Percentiles rank a stretch among this genome's conserved stretches.
phyloP scores from a whole-genome alignment of 2,329 filamentous ascomycete species.

The Venturia aucupariae region DNA sequence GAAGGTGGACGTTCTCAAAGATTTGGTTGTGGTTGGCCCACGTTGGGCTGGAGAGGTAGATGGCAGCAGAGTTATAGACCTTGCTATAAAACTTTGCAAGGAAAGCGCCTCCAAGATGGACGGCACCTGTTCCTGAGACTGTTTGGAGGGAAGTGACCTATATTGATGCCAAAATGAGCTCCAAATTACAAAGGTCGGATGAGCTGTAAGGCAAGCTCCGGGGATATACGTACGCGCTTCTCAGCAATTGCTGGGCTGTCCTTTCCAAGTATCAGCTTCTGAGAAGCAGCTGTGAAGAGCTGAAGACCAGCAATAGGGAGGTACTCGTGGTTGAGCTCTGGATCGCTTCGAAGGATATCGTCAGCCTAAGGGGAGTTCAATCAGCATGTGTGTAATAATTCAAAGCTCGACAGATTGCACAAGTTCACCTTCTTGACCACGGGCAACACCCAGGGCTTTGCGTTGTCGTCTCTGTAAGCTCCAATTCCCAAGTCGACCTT shows the following conservation, averaged over 20 bases:
- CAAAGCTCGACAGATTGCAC: background rate
- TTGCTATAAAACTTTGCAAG: constrained; percentile 77
- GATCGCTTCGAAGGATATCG: constrained; percentile 77
- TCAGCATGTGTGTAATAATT: background rate
- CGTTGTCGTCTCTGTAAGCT: constrained; percentile 88
- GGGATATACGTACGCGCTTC: constrained; percentile 51
- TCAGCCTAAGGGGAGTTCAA: constrained; percentile 57
- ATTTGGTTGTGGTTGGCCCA: constrained; percentile 99
- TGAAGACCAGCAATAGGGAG: constrained; percentile 86
- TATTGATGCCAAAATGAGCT: constrained; percentile 14
- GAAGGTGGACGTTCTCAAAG: constrained; percentile 79
- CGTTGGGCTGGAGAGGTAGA: constrained; percentile 91
- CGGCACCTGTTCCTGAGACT: constrained; percentile 92
- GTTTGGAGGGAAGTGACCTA: constrained; percentile 73
- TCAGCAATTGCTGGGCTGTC: constrained; percentile 76
- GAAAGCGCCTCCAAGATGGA: constrained; percentile 90
- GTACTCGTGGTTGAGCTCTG: constrained; percentile 94
- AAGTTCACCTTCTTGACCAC: constrained; percentile 81
- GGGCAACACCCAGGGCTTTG: constrained; percentile 93
- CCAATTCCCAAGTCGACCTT: constrained; percentile 96
- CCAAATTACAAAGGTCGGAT: background rate
- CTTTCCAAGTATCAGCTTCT: constrained; percentile 75
- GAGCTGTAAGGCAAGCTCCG: constrained; percentile 4
- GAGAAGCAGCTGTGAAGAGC: constrained; percentile 79
- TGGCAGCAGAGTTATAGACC: constrained; percentile 49